Conservation (phyloP, 108 stramenopile species). For the Aureococcus anophagefferens region DNA sequence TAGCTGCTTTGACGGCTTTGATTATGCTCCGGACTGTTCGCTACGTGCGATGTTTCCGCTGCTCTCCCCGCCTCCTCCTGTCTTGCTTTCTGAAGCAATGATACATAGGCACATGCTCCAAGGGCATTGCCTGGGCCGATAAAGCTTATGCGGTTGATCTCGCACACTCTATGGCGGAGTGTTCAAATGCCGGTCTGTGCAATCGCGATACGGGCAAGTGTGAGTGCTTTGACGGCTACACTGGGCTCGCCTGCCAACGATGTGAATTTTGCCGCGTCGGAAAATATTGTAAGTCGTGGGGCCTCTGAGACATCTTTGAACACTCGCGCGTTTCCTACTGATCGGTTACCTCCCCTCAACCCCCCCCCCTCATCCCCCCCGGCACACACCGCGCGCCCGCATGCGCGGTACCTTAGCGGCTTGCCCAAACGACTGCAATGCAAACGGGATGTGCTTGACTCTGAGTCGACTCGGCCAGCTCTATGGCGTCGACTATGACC, state of each 20-base stretch:
- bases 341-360: too few species aligned
- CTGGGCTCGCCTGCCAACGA: slow-evolving; percentile 65
- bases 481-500: slow-evolving; percentile 29
- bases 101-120: background rate
- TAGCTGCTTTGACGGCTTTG: background rate
- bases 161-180: slow-evolving; percentile 61
- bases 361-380: too few species aligned
- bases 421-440: slow-evolving; percentile 43
- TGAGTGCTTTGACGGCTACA: slow-evolving; percentile 68
- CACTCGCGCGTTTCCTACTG: too few species aligned
- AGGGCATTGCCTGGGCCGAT: slow-evolving; percentile 18
- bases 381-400: too few species aligned
- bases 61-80: too few species aligned
- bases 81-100: too few species aligned
- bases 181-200: slow-evolving; percentile 69
- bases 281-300: background rate
- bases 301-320: too few species aligned
- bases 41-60: background rate
- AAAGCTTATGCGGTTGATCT: slow-evolving; percentile 23
- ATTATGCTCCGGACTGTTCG: slow-evolving; percentile 2
- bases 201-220: slow-evolving; percentile 58
- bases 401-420: background rate
- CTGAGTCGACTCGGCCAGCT: slow-evolving; percentile 23
- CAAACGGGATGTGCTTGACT: slow-evolving; percentile 34
- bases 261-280: background rate